Evolutionary conservation across 2,329 filamentous ascomycete genomes (phyloP).

Genomic region (Pyricularia grisea): DNA sequence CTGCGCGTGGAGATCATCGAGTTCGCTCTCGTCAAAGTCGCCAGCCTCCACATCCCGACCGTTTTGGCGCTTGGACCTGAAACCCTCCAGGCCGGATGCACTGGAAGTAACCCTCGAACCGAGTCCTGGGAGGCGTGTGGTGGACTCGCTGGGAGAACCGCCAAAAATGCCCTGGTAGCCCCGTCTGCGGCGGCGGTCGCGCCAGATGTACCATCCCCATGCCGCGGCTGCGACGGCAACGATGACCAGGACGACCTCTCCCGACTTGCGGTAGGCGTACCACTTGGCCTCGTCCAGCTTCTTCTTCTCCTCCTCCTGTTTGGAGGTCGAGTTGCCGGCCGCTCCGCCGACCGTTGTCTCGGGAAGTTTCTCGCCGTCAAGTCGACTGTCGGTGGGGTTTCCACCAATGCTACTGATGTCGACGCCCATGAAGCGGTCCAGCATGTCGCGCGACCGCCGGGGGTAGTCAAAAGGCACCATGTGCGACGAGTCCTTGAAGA

Average conservation of each 20-base stretch:
- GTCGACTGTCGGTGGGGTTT: conserved; percentile 63
- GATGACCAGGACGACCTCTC: conserved; percentile 75
- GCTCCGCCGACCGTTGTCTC: conserved; percentile 70
- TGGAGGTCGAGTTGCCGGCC: conserved; percentile 44
- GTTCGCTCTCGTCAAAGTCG: conserved; percentile 57
- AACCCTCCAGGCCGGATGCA: conserved; percentile 30
- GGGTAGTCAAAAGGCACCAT: conserved; percentile 97
- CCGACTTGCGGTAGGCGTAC: conserved; percentile 80
- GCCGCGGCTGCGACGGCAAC: conserved; percentile 62
- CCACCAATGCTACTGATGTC: conserved; percentile 87
- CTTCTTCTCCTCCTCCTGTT: conserved; percentile 60
- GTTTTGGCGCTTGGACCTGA: conserved; percentile 32
- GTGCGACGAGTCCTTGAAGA: conserved; percentile 92
- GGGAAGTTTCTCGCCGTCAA: conserved; percentile 77
- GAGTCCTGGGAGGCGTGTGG: conserved; percentile 8
- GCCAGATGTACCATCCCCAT: conserved; percentile 69
- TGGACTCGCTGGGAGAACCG: conserved; percentile 23
- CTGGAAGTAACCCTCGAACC: conserved; percentile 7
- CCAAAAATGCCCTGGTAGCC: conserved; percentile 43
- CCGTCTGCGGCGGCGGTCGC: conserved; percentile 43
- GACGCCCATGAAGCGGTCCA: conserved; percentile 90
- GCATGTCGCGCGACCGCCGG: conserved; percentile 83
- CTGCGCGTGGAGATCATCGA: conserved; percentile 49
- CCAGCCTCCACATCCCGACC: conserved; percentile 50
- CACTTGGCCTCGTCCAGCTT: conserved; percentile 75